Conservation (phyloP, 1,284 basidiomycete genomes). For the Leccinum angustisporum region DNA sequence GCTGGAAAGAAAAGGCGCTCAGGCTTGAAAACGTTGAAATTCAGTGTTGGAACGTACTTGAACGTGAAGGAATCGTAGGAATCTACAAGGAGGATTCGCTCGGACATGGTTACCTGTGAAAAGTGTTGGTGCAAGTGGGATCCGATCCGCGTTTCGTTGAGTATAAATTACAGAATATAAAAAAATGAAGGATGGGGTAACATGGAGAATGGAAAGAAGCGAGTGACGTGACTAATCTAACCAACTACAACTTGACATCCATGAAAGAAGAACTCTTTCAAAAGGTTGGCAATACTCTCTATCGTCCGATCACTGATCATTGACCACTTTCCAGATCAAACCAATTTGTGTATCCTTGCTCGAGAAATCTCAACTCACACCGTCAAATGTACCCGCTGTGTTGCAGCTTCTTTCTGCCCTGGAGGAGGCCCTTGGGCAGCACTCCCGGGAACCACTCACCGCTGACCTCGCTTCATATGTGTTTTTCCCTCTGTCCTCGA, state of each 20-base stretch:
- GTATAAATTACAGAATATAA: not conserved
- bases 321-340: constrained; percentile 60
- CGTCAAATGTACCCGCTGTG: constrained; percentile 48
- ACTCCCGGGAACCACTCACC: constrained; percentile 46
- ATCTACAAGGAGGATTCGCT: constrained; percentile 68
- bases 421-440: constrained; percentile 43
- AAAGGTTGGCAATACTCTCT: constrained; percentile 29
- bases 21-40: constrained; percentile 1
- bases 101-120: constrained; percentile 6
- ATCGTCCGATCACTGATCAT: not conserved
- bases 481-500: constrained; percentile 82
- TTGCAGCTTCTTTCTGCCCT: constrained; percentile 54
- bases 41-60: constrained; percentile 55
- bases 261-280: constrained; percentile 28
- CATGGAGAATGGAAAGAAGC: constrained; percentile 3
- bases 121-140: not conserved
- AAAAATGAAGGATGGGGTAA: not conserved
- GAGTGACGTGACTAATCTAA: not conserved
- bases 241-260: constrained; percentile 6
- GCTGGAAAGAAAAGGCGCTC: constrained; percentile 35
- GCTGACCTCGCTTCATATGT: constrained; percentile 77
- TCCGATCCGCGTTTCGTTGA: not conserved
- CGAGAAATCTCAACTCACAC: constrained; percentile 57
- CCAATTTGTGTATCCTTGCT: constrained; percentile 76
- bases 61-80: constrained; percentile 85